Base-by-base conservation (phyloP, 352 stramenopile species). In the Phytophthora pisi region DNA sequence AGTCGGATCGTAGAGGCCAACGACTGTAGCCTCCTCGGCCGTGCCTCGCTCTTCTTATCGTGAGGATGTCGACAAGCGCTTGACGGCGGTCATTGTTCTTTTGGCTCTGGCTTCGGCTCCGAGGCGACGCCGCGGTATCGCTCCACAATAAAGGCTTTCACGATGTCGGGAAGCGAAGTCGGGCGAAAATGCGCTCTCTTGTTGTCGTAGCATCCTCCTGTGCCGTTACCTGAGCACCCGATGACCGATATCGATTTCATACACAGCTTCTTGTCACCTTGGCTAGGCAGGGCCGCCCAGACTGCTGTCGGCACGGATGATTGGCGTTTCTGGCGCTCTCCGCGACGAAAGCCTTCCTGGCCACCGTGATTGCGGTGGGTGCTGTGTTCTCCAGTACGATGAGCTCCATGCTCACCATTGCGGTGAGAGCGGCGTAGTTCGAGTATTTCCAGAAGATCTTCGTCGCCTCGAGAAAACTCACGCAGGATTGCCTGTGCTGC, bases 401-500 rank as follows among this genome's bases (percentile, higher is more conserved):
- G 24, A 28, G 24, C 24, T 2, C 24, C 24, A 4, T 28, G 24
- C 34, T 40, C 34, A 4, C 10, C 8, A 0, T 4, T 13, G 10
- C 34, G 38, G 6, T 52, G 54, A 31, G n/a, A 5, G 5, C 58
- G 46, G 23, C 62, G 46, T 1, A 64, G 24, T 18, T 60, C 55
- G 4, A 45, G 5, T 1, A 64, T 5, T 18, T 70, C 55, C 6
- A 64, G 18, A 1, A 65, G 5, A 1, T 60, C 55, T 20, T 70
- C 47, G 6, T 65, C 63, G 2, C 36, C 40, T 9, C 55, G 54
- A 0, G 47, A 54, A 23, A 70, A 70, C 15, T 70, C 34, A 15
- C 4, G 34, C 8, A 5, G 9, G 9, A 40, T 9, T 3, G 10
- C 34, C 9, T 15, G 34, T 15, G 34, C 34, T 10, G 34, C 34